Base-by-base conservation (phyloP, 2,329 filamentous ascomycete genomes). In the Pyricularia pennisetigena region DNA sequence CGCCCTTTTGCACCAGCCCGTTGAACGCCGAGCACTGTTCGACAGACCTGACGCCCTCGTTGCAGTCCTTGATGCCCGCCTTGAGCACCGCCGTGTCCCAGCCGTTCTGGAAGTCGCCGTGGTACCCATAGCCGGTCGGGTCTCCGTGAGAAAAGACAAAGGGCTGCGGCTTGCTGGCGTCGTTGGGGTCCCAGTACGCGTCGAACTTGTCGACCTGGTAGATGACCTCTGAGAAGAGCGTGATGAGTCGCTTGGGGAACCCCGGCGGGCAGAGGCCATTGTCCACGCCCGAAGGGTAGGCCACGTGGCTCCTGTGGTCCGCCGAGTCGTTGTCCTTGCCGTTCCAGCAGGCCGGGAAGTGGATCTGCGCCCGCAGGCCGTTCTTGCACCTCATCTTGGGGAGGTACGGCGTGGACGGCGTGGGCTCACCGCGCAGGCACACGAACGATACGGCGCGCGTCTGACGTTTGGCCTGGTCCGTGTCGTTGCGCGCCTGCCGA, bases 51-150 rank as follows among this genome's bases (percentile, higher is more conserved):
- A 67, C 26, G n/a, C 30, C 66, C 28, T 61, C 30, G 66, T 30
- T 20, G 64, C 68, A 68, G 57, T 57, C 30, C 54, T 63, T 24
- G 71, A 86, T 77, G 10, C 83, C 85, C 0, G 76, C 74, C 67
- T 86, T 81, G 6, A 88, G 80, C 9, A 79, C 76, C 2, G 76
- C 70, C 0, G 81, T 74, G 67, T 88, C 80, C 86, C 86, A 88
- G 5, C 86, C 86, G 75, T 86, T 88, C 41, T 84, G 32, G 74
- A 88, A 88, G 74, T 88, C 85, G 63, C 80, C 84, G 73, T 88
- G 85, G 72, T 82, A 82, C 1, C 83, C 82, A 71, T 81, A 85
- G 64, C 85, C 85, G 0, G 82, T 85, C 0, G 66, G 68, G 63
- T 76, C 75, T 24, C 75, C 75, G 23, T 71, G 79, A 0, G 84